Percentiles rank a stretch among this genome's conserved stretches.
These are phyloP conservation scores for Neobulgaria alba DNA, from an alignment of 2,329 filamentous ascomycete genomes.

Conservation along the genomic window DNA sequence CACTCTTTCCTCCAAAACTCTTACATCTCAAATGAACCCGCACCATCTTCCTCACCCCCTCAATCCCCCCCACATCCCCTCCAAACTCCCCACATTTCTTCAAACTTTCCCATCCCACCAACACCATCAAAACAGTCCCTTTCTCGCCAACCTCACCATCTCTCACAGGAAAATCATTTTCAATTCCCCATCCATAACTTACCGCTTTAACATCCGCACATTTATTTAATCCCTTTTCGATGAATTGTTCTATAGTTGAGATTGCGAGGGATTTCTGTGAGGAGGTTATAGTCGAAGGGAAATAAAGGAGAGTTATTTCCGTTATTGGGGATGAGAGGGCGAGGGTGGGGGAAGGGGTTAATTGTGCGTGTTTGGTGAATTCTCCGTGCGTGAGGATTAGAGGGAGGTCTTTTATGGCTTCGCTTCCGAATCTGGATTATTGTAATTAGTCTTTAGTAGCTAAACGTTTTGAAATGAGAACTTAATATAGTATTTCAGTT, in stretches of 20 bases:
- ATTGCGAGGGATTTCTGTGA: background rate
- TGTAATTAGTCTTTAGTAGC: too few relatives aligned
- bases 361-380: conserved; percentile 19
- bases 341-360: conserved; percentile 8
- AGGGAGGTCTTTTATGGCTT: conserved; percentile 16
- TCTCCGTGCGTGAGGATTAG: conserved; percentile 14
- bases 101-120: background rate
- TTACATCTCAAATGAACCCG: too few relatives aligned
- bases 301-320: background rate
- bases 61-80: too few relatives aligned
- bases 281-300: background rate
- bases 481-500: background rate
- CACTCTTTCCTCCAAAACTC: too few relatives aligned
- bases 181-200: conserved; percentile 3
- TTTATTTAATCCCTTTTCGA: background rate
- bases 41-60: too few relatives aligned
- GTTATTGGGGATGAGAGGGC: conserved; percentile 10
- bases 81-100: background rate
- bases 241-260: background rate
- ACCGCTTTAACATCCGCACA: background rate
- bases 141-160: background rate
- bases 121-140: background rate
- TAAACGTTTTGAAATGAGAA: too few relatives aligned
- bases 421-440: conserved; percentile 12
- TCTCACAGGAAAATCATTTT: background rate